Evolutionary conservation across 164 flowering plant species (phyloP).

Genomic region (Vitis amurensis): DNA sequence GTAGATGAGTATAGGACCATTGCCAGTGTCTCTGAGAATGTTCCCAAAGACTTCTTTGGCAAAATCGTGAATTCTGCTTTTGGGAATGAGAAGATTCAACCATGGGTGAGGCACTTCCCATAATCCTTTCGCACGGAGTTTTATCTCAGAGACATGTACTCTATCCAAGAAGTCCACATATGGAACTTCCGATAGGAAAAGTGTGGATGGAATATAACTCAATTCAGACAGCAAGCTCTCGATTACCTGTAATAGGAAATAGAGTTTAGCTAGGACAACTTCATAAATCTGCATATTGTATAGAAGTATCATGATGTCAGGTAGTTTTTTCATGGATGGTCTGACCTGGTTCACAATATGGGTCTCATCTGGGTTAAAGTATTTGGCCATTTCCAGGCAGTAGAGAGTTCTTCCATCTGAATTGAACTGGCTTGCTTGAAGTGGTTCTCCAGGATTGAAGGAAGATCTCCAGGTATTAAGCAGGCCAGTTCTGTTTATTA

Average conservation of each 20-base stretch:
- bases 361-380: conserved; percentile 55
- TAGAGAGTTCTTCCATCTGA: conserved; percentile 77
- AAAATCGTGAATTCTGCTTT: conserved; percentile 58
- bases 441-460: conserved; percentile 68
- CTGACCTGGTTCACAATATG: conserved; percentile 54
- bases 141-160: conserved; percentile 72
- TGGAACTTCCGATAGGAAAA: conserved; percentile 69
- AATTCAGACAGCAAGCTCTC: conserved; percentile 53
- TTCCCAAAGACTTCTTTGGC: conserved; percentile 74
- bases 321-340: not conserved
- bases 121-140: conserved; percentile 66
- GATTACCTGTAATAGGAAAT: conserved; percentile 38
- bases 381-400: conserved; percentile 80
- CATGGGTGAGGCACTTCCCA: conserved; percentile 98
- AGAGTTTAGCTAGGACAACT: not conserved
- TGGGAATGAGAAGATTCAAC: conserved; percentile 88
- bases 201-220: conserved; percentile 68
- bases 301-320: too few relatives aligned
- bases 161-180: conserved; percentile 81
- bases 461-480: conserved; percentile 83
- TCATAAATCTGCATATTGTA: too few relatives aligned
- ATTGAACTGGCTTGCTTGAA: conserved; percentile 63
- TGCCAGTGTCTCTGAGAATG: conserved; percentile 62
- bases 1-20: conserved; percentile 88
- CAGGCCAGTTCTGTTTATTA: conserved; percentile 79